Evolutionary conservation across 306 rosid genomes (phyloP).

Genomic region (Fragaria iinumae): DNA sequence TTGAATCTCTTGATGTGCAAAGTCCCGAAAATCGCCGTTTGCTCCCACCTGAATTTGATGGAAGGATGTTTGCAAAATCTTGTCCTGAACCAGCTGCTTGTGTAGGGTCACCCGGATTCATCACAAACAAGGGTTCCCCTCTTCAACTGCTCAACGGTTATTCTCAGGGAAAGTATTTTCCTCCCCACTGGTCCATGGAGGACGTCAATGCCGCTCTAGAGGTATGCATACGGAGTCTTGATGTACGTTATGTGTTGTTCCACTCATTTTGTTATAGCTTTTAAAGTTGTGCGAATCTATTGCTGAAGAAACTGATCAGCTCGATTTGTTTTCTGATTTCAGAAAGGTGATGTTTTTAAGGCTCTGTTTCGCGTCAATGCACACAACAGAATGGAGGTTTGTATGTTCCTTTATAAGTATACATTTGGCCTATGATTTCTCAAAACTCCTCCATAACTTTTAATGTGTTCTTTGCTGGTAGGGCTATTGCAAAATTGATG

Average conservation of each 20-base stretch:
- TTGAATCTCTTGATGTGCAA: slow-evolving; percentile 33
- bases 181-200: slow-evolving; percentile 68
- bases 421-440: background rate
- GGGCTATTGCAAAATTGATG: slow-evolving; percentile 93
- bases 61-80: slow-evolving; percentile 31
- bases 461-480: slow-evolving; percentile 21
- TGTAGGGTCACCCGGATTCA: slow-evolving; percentile 31
- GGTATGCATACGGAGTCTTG: slow-evolving; percentile 43
- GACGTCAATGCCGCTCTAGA: slow-evolving; percentile 61
- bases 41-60: slow-evolving; percentile 25
- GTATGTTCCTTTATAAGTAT: background rate
- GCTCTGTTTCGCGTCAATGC: slow-evolving; percentile 80
- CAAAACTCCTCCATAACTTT: slow-evolving; percentile 13
- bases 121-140: slow-evolving; percentile 32
- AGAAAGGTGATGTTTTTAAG: slow-evolving; percentile 73
- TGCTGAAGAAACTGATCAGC: slow-evolving; percentile 2
- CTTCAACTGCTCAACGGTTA: slow-evolving; percentile 25
- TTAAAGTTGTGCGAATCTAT: background rate
- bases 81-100: slow-evolving; percentile 28
- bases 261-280: background rate
- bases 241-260: background rate
- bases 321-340: slow-evolving; percentile 35
- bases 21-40: slow-evolving; percentile 8
- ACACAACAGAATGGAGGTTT: slow-evolving; percentile 78
- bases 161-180: slow-evolving; percentile 40